phyloP scores from a whole-genome alignment of 345 rosid genomes.

The Fremontodendron californicum region DNA sequence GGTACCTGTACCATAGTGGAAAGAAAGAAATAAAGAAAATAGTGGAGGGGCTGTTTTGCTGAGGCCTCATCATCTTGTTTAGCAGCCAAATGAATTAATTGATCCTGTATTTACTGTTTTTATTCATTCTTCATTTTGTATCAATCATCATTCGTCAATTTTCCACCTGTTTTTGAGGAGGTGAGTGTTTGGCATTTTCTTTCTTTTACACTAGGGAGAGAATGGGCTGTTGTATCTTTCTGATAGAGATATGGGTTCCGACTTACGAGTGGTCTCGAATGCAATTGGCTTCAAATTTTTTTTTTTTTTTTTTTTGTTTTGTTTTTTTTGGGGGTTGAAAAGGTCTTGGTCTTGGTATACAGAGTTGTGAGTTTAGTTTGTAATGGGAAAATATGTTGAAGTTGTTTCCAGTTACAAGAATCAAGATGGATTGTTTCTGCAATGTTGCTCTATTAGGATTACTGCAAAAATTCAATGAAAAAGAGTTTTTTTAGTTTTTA shows the following conservation, averaged over 20 bases:
- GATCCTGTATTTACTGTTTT: slow-evolving; percentile 22
- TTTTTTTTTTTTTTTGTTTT: not conserved
- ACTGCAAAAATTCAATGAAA: not conserved
- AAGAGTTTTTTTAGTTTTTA: not conserved
- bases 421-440: not conserved
- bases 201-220: slow-evolving; percentile 23
- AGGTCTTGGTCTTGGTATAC: slow-evolving; percentile 25
- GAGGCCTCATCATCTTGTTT: slow-evolving; percentile 37
- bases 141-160: slow-evolving; percentile 38
- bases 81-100: not conserved
- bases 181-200: slow-evolving; percentile 32
- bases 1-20: slow-evolving; percentile 47
- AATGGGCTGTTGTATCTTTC: slow-evolving; percentile 28
- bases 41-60: slow-evolving; percentile 39
- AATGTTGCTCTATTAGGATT: not conserved
- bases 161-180: slow-evolving; percentile 37
- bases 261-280: no score
- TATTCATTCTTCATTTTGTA: slow-evolving; percentile 27
- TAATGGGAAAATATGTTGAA: slow-evolving; percentile 1
- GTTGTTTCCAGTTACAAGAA: not conserved
- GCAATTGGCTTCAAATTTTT: slow-evolving; percentile 20
- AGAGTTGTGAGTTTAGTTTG: slow-evolving; percentile 29
- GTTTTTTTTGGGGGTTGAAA: no score
- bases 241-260: not conserved
- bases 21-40: slow-evolving; percentile 13